phyloP scores from a whole-genome alignment of 352 stramenopile genomes.

The Peronospora destructor region DNA sequence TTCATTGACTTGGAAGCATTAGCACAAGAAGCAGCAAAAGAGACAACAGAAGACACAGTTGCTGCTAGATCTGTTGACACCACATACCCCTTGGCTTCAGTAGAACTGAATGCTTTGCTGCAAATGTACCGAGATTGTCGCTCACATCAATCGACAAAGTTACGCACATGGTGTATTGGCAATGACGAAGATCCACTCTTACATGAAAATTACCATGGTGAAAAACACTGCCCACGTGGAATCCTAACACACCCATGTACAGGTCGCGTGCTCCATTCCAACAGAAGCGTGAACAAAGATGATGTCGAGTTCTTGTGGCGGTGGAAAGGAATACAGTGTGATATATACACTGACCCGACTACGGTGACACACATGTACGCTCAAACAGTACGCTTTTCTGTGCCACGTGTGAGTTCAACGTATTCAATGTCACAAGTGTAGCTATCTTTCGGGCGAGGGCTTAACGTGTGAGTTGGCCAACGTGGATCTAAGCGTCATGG shows the following conservation, averaged over 20 bases:
- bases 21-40: conserved; percentile 16
- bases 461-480: conserved; percentile 47
- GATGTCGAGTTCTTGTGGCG: conserved; percentile 45
- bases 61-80: conserved; percentile 32
- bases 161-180: conserved; percentile 62
- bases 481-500: conserved; percentile 56
- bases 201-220: conserved; percentile 3
- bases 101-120: conserved; percentile 39
- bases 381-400: not conserved
- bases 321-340: conserved; percentile 66
- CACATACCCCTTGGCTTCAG: conserved; percentile 40
- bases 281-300: conserved; percentile 10
- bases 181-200: conserved; percentile 9
- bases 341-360: conserved; percentile 57
- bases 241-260: conserved; percentile 58
- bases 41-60: conserved; percentile 6
- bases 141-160: conserved; percentile 33
- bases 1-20: conserved; percentile 36
- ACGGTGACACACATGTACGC: conserved; percentile 65
- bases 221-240: conserved; percentile 34
- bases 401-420: not conserved
- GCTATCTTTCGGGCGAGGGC: conserved; percentile 43
- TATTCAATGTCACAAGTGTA: conserved; percentile 11
- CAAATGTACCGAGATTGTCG: conserved; percentile 43
- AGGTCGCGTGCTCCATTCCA: conserved; percentile 39